These are phyloP conservation scores for Hordeum marinum DNA, from an alignment of 176 grass and related monocot species.

Conservation along the genomic window DNA sequence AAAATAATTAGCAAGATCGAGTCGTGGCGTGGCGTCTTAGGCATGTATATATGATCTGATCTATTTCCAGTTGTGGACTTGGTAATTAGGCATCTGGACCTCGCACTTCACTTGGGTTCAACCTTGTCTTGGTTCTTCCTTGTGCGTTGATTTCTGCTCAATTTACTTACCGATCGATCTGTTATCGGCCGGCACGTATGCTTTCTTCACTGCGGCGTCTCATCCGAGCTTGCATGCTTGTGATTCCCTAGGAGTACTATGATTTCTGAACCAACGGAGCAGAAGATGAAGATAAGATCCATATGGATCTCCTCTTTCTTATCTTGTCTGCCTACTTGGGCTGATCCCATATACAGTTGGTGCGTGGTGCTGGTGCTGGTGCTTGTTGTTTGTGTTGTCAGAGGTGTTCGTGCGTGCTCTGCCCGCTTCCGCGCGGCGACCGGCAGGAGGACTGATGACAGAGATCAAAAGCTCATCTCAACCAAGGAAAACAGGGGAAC, in stretches of 20 bases:
- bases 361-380: no score
- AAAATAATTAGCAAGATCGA: not conserved
- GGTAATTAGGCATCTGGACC: not conserved
- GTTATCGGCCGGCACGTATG: not conserved
- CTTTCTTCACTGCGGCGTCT: not conserved
- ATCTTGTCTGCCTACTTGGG: no score
- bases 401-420: no score
- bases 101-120: not conserved
- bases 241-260: not conserved
- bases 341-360: not conserved
- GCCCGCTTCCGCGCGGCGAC: no score
- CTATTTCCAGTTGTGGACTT: slow-evolving; percentile 1
- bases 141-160: not conserved
- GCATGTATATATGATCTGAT: slow-evolving; percentile 30
- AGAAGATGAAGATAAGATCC: not conserved
- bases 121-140: not conserved
- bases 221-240: not conserved
- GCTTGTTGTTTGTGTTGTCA: no score
- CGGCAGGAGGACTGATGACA: no score
- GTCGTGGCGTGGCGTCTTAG: not conserved
- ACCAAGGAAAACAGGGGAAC: no score
- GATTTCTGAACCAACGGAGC: not conserved
- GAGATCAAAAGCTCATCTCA: no score
- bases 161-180: not conserved
- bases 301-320: not conserved